Base-by-base conservation (phyloP, 2,329 filamentous ascomycete genomes). In the Epichloe gansuensis region DNA sequence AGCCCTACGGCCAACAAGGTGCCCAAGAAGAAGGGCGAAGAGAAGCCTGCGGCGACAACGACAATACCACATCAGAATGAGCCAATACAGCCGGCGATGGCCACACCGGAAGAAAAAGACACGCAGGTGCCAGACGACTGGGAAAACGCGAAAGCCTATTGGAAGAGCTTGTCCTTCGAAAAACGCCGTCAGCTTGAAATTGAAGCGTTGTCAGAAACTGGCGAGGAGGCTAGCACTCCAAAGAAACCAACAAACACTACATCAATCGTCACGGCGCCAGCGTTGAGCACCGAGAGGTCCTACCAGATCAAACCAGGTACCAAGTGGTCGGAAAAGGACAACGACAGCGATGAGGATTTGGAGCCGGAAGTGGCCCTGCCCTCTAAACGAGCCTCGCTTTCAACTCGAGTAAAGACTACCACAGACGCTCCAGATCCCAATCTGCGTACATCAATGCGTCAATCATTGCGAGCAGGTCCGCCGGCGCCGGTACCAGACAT, bases 71-170 rank as follows among this genome's bases (percentile, higher is more conserved):
- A 13, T 15, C 17, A 42, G 25, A 28, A 42, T 42, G 45, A 44
- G 9, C 17, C 41, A 39, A 11, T 9, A 11, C 42, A 38, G 15
- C 34, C 50, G 11, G 48, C 50, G 5, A 6, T 34, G 4, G 23
- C 3, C 6, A 17, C 48, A 2, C 17, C 38, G n/a, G 41, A 45
- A 9, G 15, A n/a, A 41, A 52, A 53, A 9, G 34, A 56, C 7
- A 37, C 50, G 5, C 45, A 53, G 21, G 54, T 55, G 4, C 57
- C 60, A 3, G 69, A 74, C 55, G 79, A 85, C 52, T 89, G 85
- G 86, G 80, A 82, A 56, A 75, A 78, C 51, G 78, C 83, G 15
- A 86, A 85, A 60, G 71, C 78, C 0, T 88, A 85, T 60, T 89
- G 85, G 86, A 81, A 76, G 56, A 78, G 79, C 50, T 66, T 89